Evolutionary conservation across 768 basidiomycete genomes (phyloP).

Genomic region (Steccherinum ochraceum): DNA sequence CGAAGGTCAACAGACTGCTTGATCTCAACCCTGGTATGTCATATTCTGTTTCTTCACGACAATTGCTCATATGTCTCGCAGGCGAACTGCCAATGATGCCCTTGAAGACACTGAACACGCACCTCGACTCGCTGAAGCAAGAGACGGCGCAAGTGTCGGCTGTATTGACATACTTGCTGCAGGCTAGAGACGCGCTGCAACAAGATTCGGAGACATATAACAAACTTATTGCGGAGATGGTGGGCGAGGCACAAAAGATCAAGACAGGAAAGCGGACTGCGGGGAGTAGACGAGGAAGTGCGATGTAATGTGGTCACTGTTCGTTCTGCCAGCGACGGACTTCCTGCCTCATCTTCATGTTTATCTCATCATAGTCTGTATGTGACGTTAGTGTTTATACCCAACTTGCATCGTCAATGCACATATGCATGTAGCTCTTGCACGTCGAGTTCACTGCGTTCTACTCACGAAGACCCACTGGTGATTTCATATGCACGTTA

Average conservation of each 20-base stretch:
- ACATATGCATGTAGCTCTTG: no score
- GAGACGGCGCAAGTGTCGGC: conserved; percentile 74
- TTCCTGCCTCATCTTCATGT: conserved; percentile 1
- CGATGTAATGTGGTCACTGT: conserved; percentile 29
- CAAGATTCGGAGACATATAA: conserved; percentile 90
- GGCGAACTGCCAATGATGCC: conserved; percentile 72
- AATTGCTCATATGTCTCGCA: conserved; percentile 23
- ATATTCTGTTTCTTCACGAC: neutral
- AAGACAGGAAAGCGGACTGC: conserved; percentile 52
- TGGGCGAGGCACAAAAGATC: conserved; percentile 85
- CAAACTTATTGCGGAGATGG: conserved; percentile 83
- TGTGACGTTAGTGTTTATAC: no score
- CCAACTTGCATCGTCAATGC: no score
- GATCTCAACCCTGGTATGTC: conserved; percentile 58
- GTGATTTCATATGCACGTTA: no score
- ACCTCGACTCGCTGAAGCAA: conserved; percentile 58
- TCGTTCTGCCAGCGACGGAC: neutral
- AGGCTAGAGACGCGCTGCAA: conserved; percentile 73
- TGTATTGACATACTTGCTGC: conserved; percentile 75
- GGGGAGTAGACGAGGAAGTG: conserved; percentile 26
- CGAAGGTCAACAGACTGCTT: conserved; percentile 60
- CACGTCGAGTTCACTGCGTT: no score
- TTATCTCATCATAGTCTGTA: conserved; percentile 1
- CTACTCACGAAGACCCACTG: no score
- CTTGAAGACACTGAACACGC: conserved; percentile 54